phyloP scores from a whole-genome alignment of 371 early-diverging fungal species.

The Dichotomocladium elegans region DNA sequence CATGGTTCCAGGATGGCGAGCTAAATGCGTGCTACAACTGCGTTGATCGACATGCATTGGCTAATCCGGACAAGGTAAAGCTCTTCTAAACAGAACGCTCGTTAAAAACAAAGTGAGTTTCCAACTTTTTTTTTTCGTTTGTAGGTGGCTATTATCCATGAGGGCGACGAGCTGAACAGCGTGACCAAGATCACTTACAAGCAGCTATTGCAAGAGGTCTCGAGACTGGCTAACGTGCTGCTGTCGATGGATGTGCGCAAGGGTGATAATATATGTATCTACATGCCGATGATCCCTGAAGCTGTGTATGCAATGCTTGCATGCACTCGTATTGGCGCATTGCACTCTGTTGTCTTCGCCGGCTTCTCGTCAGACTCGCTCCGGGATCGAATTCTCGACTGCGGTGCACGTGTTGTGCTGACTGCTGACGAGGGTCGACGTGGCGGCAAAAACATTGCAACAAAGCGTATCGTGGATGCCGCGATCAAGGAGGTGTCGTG shows the following conservation, averaged over 20 bases:
- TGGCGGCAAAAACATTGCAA: constrained; percentile 87
- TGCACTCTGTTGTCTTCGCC: constrained; percentile 93
- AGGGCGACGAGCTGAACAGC: constrained; percentile 85
- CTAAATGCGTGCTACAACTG: constrained; percentile 96
- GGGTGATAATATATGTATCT: constrained; percentile 93
- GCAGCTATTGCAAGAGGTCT: constrained; percentile 78
- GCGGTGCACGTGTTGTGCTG: constrained; percentile 75
- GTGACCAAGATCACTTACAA: constrained; percentile 78
- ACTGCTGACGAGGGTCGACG: constrained; percentile 90
- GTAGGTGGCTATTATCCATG: constrained; percentile 80
- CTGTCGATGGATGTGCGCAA: constrained; percentile 79
- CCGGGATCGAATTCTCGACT: constrained; percentile 81
- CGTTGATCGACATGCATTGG: constrained; percentile 90
- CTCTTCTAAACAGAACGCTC: no score
- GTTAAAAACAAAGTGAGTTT: no score
- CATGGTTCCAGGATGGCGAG: constrained; percentile 94
- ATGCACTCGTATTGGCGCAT: constrained; percentile 91
- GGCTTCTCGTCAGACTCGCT: constrained; percentile 91
- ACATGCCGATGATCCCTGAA: constrained; percentile 98
- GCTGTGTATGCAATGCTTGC: constrained; percentile 91
- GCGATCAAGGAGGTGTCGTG: constrained; percentile 57
- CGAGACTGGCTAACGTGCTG: constrained; percentile 81
- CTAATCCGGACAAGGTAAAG: constrained; percentile 58
- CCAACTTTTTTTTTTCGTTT: neutral
- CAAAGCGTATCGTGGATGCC: constrained; percentile 91